These are phyloP conservation scores for Rhodotorula sp. DNA, from an alignment of 1,284 basidiomycete genomes.

Conservation along the genomic window DNA sequence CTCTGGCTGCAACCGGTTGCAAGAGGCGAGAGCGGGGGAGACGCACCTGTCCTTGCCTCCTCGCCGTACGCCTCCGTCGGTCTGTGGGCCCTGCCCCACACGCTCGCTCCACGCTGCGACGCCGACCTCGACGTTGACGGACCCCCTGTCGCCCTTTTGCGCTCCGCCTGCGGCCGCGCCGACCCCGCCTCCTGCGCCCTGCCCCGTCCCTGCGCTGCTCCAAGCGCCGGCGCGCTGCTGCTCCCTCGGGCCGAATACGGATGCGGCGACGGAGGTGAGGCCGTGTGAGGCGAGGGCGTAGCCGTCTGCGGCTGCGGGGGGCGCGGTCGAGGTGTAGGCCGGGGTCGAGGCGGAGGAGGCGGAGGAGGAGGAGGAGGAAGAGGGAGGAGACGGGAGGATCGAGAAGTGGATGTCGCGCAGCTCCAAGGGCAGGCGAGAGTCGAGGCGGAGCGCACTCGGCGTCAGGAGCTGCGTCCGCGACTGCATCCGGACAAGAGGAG, in stretches of 20 bases:
- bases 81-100: constrained; percentile 57
- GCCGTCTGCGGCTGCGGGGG: constrained; percentile 59
- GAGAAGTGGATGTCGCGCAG: constrained; percentile 79
- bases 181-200: constrained; percentile 58
- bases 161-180: constrained; percentile 56
- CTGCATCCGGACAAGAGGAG: constrained; percentile 1
- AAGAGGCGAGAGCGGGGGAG: neutral
- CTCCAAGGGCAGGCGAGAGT: constrained; percentile 86
- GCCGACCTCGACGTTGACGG: constrained; percentile 77
- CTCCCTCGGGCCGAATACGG: constrained; percentile 89
- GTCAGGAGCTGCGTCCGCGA: constrained; percentile 39
- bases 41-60: constrained; percentile 75
- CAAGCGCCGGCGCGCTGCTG: constrained; percentile 55
- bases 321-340: neutral
- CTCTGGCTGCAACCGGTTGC: too few relatives aligned
- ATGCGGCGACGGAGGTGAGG: constrained; percentile 80
- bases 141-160: constrained; percentile 66
- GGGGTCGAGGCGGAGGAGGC: too few relatives aligned
- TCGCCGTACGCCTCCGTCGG: constrained; percentile 69
- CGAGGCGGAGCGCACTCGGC: constrained; percentile 63
- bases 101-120: constrained; percentile 70
- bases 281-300: constrained; percentile 83
- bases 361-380: constrained; percentile 5
- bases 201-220: neutral
- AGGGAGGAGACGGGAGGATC: constrained; percentile 61